A percentile compares a stretch with the other conserved stretches of the same genome.
phyloP scores from a whole-genome alignment of 2,329 filamentous ascomycete species.

The Phoma sp. region DNA sequence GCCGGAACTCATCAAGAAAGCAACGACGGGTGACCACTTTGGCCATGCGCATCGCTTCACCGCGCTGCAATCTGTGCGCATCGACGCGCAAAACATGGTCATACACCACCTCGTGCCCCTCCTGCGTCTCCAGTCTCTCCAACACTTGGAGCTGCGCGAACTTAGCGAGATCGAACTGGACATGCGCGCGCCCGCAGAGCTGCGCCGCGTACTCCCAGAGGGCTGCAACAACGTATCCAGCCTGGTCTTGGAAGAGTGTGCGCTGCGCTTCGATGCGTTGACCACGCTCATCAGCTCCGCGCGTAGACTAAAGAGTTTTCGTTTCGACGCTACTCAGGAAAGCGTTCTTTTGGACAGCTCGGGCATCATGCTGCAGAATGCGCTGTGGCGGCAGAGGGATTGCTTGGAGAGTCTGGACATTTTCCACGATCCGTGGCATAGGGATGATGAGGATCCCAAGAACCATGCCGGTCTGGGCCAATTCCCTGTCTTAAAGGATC shows the following conservation, averaged over 20 bases:
- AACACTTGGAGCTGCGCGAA: conserved; percentile 20
- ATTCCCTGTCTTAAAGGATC: conserved; percentile 18
- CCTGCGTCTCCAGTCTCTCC: conserved; percentile 30
- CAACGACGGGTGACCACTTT: conserved; percentile 16
- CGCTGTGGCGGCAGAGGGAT: conserved; percentile 18
- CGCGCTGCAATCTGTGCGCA: conserved; percentile 21
- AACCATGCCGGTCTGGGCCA: conserved; percentile 13
- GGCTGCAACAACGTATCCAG: conserved; percentile 24
- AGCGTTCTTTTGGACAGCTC: conserved; percentile 7
- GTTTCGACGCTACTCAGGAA: conserved; percentile 15
- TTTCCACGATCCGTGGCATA: conserved; percentile 7
- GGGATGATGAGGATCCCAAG: neutral
- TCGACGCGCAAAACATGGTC: conserved; percentile 18
- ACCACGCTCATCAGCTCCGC: conserved; percentile 24
- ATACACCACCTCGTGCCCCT: conserved; percentile 28
- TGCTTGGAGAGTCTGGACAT: conserved; percentile 20
- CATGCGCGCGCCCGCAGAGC: conserved; percentile 5
- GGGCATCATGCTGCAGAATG: conserved; percentile 1
- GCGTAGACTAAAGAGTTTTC: conserved; percentile 22
- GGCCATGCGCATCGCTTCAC: conserved; percentile 27
- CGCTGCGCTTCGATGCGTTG: conserved; percentile 18
- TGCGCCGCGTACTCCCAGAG: conserved; percentile 24
- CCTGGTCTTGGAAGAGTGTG: conserved; percentile 21
- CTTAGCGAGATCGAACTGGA: conserved; percentile 10
- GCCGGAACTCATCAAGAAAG: conserved; percentile 27